Evolutionary conservation across 2,329 filamentous ascomycete species (phyloP), one percentile per base, ranked within the genome.

Genomic region (Colletotrichum coccodes): DNA sequence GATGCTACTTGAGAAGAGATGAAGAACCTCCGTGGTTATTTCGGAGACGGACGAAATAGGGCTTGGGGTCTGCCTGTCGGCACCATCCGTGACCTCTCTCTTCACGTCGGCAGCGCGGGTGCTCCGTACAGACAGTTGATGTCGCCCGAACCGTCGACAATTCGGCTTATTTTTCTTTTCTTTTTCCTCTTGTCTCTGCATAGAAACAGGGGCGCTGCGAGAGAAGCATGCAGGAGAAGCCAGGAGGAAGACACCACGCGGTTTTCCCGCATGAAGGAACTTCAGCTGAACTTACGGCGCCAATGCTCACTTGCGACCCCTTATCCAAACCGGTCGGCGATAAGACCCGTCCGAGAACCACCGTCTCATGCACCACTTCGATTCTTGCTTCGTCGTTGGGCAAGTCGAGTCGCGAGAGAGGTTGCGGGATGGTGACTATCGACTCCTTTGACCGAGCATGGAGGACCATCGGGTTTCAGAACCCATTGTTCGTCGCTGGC

Each of bases 301-400:
- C n/a, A 26, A 9, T 52, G 30, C 50, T 34, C 32, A 9, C 30
- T 46, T 26, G 44, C 44, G 34, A 53, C 44, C 36, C 16, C 9
- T n/a, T 32, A 26, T 53, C 56, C 56, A 23, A 54, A 54, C 16
- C 23, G 3, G 18, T 65, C 18, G 56, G 38, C n/a, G 56, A 65
- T 54, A 54, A n/a, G 62, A 65, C 56, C 21, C 14, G 47, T 60
- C 62, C 47, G 56, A 65, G 56, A 36, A 4, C 62, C 21, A n/a
- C 30, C 46, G 5, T 60, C 46, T 60, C 46, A 60, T 60, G 46
- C 56, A 34, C 26, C 36, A n/a, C 40, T 44, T 38, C 14, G 18
- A 30, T 42, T 4, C 30, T 3, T 26, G 47, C 11, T 18, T 54
- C 18, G 32, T n/a, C n/a, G n/a, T 34, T 5, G 16, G 8, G 18